Evolutionary conservation across 495 filamentous ascomycete genomes (phyloP), one percentile per base, ranked within the genome.

Genomic region (Lophium mytilinum): DNA sequence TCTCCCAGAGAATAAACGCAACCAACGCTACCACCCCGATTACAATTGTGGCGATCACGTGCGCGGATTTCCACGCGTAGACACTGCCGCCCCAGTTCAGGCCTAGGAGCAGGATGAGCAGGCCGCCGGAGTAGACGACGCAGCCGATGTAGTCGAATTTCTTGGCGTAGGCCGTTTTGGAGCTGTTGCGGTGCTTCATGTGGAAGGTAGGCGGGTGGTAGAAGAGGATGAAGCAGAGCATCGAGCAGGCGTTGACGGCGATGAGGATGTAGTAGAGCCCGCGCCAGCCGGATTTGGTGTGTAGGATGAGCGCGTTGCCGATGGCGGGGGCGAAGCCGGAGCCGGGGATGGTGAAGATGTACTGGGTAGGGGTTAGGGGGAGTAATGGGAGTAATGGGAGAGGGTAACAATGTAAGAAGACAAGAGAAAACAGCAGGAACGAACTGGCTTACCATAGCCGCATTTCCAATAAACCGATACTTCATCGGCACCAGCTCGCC

Each of bases 51-150:
- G 72, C 52, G 24, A 77, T 64, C 6, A 71, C 74, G 49, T 61
- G 50, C 55, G 68, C 69, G 0, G 68, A 70, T 0, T 36, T 46
- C 74, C 74, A 77, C 1, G 72, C 64, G 42, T 72, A 76, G 19
- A 73, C 21, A 5, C 66, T 36, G 17, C 71, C 73, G 9, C 68
- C 73, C 72, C 72, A 75, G 50, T 62, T 70, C 8, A 75, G 53
- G 5, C 71, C 71, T 34, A 75, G 45, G 9, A 67, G 50, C 14
- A 74, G 70, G 0, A 68, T 40, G 6, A 65, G 53, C 7, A 69
- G 50, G 6, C 68, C 68, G 12, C 41, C 53, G 4, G 66, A 50
- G 60, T 58, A 71, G 19, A 71, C 57, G 0, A 19, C 18, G 9
- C 61, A 33, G 21, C 68, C 68, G 48, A 69, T 51, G 21, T 57